A percentile compares a stretch with the other conserved stretches of the same genome.
These are phyloP conservation scores for Pseudogymnoascus sp. DNA, from an alignment of 2,329 filamentous ascomycete genomes.

Conservation along the genomic window DNA sequence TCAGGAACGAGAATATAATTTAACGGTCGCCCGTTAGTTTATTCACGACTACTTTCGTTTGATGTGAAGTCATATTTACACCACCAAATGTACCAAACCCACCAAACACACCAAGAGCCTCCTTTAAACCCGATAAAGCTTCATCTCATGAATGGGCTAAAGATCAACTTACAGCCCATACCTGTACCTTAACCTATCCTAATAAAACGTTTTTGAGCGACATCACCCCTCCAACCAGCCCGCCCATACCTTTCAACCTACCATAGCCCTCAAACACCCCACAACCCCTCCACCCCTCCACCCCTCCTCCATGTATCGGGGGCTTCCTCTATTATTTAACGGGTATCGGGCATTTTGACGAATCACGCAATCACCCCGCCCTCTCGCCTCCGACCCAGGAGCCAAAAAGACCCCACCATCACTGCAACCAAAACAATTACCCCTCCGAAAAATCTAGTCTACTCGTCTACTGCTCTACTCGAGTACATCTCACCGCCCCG, in stretches of 20 bases:
- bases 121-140: neutral
- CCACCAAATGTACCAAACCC: neutral
- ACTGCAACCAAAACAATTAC: neutral
- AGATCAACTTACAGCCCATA: neutral
- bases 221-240: neutral
- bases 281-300: slow-evolving; percentile 1
- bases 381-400: slow-evolving; percentile 6
- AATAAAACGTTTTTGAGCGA: neutral
- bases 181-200: neutral
- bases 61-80: neutral
- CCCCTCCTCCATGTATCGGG: neutral
- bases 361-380: slow-evolving; percentile 3
- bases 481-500: slow-evolving; percentile 10
- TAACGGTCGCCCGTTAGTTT: neutral
- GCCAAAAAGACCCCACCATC: neutral
- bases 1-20: neutral
- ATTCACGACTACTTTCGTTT: neutral
- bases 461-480: slow-evolving; percentile 10
- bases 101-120: neutral
- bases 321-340: neutral
- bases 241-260: neutral
- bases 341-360: neutral
- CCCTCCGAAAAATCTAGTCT: neutral
- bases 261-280: neutral
- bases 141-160: neutral